Evolutionary conservation across 768 basidiomycete species (phyloP).

Genomic region (Boletus barrowsii): DNA sequence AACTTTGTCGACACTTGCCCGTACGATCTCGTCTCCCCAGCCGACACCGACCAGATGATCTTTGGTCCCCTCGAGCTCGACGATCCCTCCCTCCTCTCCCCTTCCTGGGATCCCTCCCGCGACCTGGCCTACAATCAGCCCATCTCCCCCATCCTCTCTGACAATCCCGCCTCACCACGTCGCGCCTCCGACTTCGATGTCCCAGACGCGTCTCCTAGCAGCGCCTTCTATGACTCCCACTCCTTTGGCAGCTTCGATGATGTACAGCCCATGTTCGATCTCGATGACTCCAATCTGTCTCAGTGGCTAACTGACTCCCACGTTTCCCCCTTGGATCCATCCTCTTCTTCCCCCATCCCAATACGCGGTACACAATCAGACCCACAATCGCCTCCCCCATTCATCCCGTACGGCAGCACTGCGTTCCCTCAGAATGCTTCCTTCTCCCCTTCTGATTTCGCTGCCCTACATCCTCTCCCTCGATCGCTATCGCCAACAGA

Average conservation of each 20-base stretch:
- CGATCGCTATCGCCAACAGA: constrained; percentile 59
- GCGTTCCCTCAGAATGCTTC: constrained; percentile 47
- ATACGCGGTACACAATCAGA: constrained; percentile 48
- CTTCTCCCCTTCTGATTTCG: constrained; percentile 62
- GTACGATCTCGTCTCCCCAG: constrained; percentile 35
- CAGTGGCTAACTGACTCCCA: constrained; percentile 69
- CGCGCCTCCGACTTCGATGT: constrained; percentile 41
- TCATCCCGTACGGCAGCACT: constrained; percentile 47
- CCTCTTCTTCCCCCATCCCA: constrained; percentile 59
- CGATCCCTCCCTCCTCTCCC: constrained; percentile 27
- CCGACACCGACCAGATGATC: constrained; percentile 33
- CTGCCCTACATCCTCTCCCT: constrained; percentile 60
- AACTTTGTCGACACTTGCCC: constrained; percentile 44
- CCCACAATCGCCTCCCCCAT: constrained; percentile 43
- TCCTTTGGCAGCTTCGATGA: constrained; percentile 32
- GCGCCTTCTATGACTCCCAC: constrained; percentile 34
- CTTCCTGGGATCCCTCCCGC: constrained; percentile 27
- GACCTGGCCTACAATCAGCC: constrained; percentile 37
- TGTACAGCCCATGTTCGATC: constrained; percentile 37
- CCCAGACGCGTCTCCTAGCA: constrained; percentile 38
- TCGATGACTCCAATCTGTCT: constrained; percentile 41
- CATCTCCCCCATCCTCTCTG: constrained; percentile 40
- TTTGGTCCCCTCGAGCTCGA: constrained; percentile 36
- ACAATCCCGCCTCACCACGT: constrained; percentile 39
- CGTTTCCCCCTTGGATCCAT: constrained; percentile 28